These are phyloP conservation scores for Diaporthe humulicola DNA, from an alignment of 2,329 filamentous ascomycete genomes.

Conservation along the genomic window DNA sequence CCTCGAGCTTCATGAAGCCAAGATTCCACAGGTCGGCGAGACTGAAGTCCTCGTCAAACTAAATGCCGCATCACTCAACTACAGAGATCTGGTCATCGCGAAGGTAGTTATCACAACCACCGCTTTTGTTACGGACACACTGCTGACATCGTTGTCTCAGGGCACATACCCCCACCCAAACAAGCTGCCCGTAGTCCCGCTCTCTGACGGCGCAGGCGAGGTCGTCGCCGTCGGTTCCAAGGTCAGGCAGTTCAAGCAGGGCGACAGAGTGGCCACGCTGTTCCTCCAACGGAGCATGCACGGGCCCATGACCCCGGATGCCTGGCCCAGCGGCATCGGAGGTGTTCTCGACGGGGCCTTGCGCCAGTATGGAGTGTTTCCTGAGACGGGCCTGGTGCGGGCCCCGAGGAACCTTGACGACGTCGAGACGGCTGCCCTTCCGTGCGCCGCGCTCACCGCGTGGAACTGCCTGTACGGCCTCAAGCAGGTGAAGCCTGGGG, in stretches of 20 bases:
- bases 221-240: constrained; percentile 64
- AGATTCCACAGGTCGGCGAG: constrained; percentile 74
- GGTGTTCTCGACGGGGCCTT: constrained; percentile 77
- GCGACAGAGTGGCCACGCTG: constrained; percentile 70
- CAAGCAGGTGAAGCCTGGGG: constrained; percentile 64
- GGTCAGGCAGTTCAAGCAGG: constrained; percentile 63
- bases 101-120: constrained; percentile 42
- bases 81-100: constrained; percentile 66
- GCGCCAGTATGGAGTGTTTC: constrained; percentile 75
- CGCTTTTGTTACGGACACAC: not conserved
- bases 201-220: constrained; percentile 67
- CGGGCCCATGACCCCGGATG: constrained; percentile 53
- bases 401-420: constrained; percentile 68
- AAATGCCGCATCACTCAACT: constrained; percentile 66
- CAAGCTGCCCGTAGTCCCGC: constrained; percentile 59
- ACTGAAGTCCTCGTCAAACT: constrained; percentile 80
- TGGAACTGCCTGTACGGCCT: constrained; percentile 77
- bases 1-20: constrained; percentile 66
- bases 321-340: constrained; percentile 71
- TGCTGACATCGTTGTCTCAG: constrained; percentile 36
- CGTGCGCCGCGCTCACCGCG: constrained; percentile 72
- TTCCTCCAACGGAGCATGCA: constrained; percentile 70
- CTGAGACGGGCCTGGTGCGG: constrained; percentile 76
- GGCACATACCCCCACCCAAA: constrained; percentile 62
- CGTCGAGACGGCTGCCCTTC: constrained; percentile 67